Evolutionary conservation across 1,284 basidiomycete genomes (phyloP), one percentile per base, ranked within the genome.

Genomic region (Fomitiporia mediterranea): DNA sequence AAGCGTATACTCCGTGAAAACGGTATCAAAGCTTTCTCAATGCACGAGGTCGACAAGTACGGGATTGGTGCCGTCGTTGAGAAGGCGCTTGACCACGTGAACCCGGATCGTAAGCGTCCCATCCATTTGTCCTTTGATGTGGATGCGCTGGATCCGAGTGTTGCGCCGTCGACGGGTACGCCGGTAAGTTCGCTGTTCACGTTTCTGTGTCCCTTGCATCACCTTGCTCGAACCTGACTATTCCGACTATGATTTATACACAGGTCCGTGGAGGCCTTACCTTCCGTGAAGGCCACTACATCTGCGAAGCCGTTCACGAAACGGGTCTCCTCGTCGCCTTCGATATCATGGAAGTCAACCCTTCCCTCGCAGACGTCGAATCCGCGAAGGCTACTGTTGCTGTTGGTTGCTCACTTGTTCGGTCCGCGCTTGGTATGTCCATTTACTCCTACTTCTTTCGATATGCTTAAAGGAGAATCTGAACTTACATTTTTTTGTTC

Each of bases 81-180:
- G 68, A 91, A 95, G 91, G 97, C 95, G 32, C 76, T 99, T 60
- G 91, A 97, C 68, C 82, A 93, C 70, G 87, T 99, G 65, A 98
- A 97, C 72, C 91, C 92, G 15, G 78, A 83, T 57, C 78, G 89
- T 61, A 80, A 88, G 61, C 76, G 81, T 40, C 97, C 97, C 15
- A 91, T 98, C 63, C 97, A 99, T 74, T 75, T 99, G 58, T 93
- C 89, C 69, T 99, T 98, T 69, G 96, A 99, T 69, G 94, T 99
- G 34, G 97, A 98, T 68, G 94, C 93, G 11, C 73, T 94, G 54
- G 96, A 98, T 72, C 95, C 95, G 2, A 83, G 81, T 21, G 95
- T 98, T 44, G 95, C 97, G 21, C 96, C 95, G 1, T 92, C 90
- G 55, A 96, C 94, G n/a, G 93, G 93, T 19, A 96, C 93, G 47